Conservation (phyloP, 805 yeast species). For the Cyberlindnera amylophila region DNA sequence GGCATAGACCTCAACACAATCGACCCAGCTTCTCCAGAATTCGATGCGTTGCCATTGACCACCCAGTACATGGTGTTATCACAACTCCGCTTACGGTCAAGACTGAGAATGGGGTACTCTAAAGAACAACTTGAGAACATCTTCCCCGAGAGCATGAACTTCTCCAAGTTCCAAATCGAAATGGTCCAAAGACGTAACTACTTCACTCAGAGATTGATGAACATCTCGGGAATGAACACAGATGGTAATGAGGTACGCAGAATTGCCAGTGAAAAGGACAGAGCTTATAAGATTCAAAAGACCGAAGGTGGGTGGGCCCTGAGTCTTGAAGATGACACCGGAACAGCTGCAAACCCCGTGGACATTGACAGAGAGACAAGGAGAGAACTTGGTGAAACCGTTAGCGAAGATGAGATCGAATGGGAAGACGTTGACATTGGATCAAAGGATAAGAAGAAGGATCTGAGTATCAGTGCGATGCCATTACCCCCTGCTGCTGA, state of each 20-base stretch:
- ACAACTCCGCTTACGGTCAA: constrained; percentile 74
- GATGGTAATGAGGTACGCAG: constrained; percentile 35
- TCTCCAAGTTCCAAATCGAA: constrained; percentile 87
- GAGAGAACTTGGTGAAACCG: constrained; percentile 17
- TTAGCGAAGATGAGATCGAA: constrained; percentile 44
- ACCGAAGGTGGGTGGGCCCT: constrained; percentile 84
- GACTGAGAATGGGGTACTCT: constrained; percentile 92
- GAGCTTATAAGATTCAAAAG: constrained; percentile 68
- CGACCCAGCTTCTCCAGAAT: constrained; percentile 81
- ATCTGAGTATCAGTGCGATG: constrained; percentile 40
- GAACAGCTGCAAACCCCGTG: constrained; percentile 43
- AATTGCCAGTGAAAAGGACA: constrained; percentile 79
- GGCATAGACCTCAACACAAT: constrained; percentile 67
- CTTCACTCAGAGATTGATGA: constrained; percentile 83
- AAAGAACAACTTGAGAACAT: constrained; percentile 80
- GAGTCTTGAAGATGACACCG: constrained; percentile 46
- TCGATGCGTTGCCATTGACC: constrained; percentile 69
- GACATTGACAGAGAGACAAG: constrained; percentile 33
- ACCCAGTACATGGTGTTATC: constrained; percentile 87
- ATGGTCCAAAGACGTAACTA: constrained; percentile 90
- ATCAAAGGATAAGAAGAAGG: constrained; percentile 23
- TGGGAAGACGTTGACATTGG: constrained; percentile 67
- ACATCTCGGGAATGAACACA: constrained; percentile 69
- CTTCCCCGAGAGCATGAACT: constrained; percentile 84
- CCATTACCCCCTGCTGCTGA: constrained; percentile 32